These are phyloP conservation scores for Paramecium biaurelia DNA, from an alignment of 73 alveolate genomes.

Conservation along the genomic window DNA sequence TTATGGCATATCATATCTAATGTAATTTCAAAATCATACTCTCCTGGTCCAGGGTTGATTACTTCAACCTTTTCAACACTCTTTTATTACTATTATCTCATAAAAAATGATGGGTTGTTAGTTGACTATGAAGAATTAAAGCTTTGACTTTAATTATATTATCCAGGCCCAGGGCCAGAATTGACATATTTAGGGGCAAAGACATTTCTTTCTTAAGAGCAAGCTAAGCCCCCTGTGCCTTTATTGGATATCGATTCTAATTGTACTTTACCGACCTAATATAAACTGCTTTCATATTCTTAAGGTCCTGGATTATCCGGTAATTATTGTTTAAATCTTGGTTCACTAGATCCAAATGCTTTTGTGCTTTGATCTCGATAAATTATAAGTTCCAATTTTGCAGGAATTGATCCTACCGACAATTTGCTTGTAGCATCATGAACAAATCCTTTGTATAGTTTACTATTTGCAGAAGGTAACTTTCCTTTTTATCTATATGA, in stretches of 20 bases:
- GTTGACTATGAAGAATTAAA: conserved; percentile 19
- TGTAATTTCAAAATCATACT: not conserved
- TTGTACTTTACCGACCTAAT: not conserved
- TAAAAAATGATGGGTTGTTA: conserved; percentile 15
- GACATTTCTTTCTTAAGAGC: conserved; percentile 50
- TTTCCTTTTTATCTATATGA: conserved; percentile 46
- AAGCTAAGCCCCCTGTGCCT: conserved; percentile 58
- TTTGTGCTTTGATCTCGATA: conserved; percentile 41
- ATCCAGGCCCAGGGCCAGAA: conserved; percentile 66
- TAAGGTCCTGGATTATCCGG: conserved; percentile 57
- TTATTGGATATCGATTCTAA: conserved; percentile 54
- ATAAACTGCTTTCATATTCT: conserved; percentile 15
- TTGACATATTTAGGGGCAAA: conserved; percentile 50
- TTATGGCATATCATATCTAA: not conserved
- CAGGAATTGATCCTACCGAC: conserved; percentile 57
- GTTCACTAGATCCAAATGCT: conserved; percentile 63
- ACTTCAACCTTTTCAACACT: conserved; percentile 14
- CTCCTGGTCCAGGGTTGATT: conserved; percentile 63
- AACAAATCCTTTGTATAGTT: conserved; percentile 54
- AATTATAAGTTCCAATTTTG: conserved; percentile 55
- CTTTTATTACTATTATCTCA: not conserved
- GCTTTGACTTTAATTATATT: not conserved
- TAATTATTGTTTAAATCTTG: not conserved
- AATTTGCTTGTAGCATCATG: conserved; percentile 57
- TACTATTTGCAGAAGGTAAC: conserved; percentile 45